Percentiles rank a stretch among this genome's conserved stretches.
Conservation (phyloP, 805 yeast genomes). For the Ogataea nakhonphanomensis region DNA sequence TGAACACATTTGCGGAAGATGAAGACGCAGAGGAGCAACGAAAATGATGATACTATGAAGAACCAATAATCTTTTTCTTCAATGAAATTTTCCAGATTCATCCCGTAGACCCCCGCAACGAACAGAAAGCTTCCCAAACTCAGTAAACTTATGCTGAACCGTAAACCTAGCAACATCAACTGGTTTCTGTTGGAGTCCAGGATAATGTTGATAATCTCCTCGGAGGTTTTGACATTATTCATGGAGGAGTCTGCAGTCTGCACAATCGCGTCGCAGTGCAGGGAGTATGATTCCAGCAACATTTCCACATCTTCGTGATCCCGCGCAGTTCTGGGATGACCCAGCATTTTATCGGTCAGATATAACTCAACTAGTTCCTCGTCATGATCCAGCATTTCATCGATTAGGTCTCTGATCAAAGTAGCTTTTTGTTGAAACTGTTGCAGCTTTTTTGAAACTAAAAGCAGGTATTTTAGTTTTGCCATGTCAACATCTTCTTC, state of each 20-base stretch:
- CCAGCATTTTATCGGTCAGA: slow-evolving; percentile 57
- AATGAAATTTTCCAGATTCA: slow-evolving; percentile 90
- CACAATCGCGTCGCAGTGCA: slow-evolving; percentile 89
- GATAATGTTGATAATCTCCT: slow-evolving; percentile 90
- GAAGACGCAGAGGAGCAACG: slow-evolving; percentile 36
- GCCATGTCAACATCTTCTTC: slow-evolving; percentile 81
- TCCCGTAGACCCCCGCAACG: slow-evolving; percentile 86
- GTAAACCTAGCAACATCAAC: slow-evolving; percentile 80
- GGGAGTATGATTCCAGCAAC: slow-evolving; percentile 84
- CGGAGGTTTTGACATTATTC: slow-evolving; percentile 86
- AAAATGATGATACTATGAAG: slow-evolving; percentile 43
- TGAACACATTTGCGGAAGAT: slow-evolving; percentile 54
- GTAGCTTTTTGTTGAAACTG: slow-evolving; percentile 82
- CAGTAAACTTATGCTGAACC: slow-evolving; percentile 78
- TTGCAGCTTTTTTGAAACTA: slow-evolving; percentile 80
- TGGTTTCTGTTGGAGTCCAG: slow-evolving; percentile 93
- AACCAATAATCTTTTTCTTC: slow-evolving; percentile 81
- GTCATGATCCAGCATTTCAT: slow-evolving; percentile 83
- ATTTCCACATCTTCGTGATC: slow-evolving; percentile 89
- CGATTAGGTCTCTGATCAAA: slow-evolving; percentile 77
- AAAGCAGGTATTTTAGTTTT: slow-evolving; percentile 70
- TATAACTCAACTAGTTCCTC: slow-evolving; percentile 82
- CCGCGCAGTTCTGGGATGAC: slow-evolving; percentile 43
- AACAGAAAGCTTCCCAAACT: slow-evolving; percentile 80
- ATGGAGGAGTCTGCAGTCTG: slow-evolving; percentile 77